Conservation (phyloP, 1,284 basidiomycete genomes). For the Schizophyllum amplum region DNA sequence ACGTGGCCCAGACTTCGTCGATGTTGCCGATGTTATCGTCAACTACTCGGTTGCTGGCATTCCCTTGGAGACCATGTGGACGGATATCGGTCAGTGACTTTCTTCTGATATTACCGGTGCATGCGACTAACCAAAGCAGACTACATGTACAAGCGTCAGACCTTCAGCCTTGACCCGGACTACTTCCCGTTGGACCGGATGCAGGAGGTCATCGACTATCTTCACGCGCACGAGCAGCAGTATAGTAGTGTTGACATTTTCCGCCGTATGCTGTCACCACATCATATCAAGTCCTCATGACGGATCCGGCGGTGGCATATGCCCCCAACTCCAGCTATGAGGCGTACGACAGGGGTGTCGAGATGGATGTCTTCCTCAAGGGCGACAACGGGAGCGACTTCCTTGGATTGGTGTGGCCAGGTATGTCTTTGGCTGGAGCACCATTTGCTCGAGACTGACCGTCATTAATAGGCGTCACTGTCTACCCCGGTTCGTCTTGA, state of each 20-base stretch:
- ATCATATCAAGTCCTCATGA: slow-evolving; percentile 59
- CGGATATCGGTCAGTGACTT: slow-evolving; percentile 42
- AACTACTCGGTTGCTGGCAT: slow-evolving; percentile 54
- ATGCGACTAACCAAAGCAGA: slow-evolving; percentile 31
- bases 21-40: slow-evolving; percentile 51
- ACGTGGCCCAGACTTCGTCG: slow-evolving; percentile 39
- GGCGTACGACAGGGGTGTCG: slow-evolving; percentile 48
- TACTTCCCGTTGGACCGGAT: slow-evolving; percentile 59
- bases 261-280: no score
- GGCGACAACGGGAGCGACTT: slow-evolving; percentile 50
- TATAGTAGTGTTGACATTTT: slow-evolving; percentile 30
- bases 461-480: slow-evolving; percentile 39
- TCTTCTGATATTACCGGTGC: slow-evolving; percentile 1
- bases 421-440: slow-evolving; percentile 27
- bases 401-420: slow-evolving; percentile 67
- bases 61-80: slow-evolving; percentile 72
- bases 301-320: slow-evolving; percentile 63
- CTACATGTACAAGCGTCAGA: slow-evolving; percentile 62
- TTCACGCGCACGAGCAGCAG: slow-evolving; percentile 51
- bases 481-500: slow-evolving; percentile 53
- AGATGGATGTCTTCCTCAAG: slow-evolving; percentile 54
- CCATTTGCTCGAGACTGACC: background rate
- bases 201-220: slow-evolving; percentile 53
- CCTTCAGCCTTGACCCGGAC: slow-evolving; percentile 61
- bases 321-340: slow-evolving; percentile 40